phyloP scores from a whole-genome alignment of 306 rosid species.

The Phaseolus lunatus region DNA sequence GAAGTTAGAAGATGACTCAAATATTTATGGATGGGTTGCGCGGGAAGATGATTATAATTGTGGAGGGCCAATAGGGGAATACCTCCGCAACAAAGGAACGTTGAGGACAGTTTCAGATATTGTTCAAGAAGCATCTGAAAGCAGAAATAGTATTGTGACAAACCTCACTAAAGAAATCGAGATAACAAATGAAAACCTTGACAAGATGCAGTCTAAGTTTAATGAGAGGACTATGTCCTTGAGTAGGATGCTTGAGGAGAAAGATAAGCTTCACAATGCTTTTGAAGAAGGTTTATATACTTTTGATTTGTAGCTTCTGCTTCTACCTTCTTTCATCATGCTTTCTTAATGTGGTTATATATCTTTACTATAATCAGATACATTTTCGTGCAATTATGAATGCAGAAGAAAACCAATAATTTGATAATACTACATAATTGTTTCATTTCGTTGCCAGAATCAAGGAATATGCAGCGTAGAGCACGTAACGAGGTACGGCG shows the following conservation, averaged over 20 bases:
- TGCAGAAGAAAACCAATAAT: background rate
- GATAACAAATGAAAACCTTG: slow-evolving; percentile 70
- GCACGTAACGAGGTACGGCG: slow-evolving; percentile 70
- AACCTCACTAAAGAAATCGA: slow-evolving; percentile 74
- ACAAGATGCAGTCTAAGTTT: slow-evolving; percentile 67
- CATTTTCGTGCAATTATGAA: slow-evolving; percentile 8
- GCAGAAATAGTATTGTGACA: slow-evolving; percentile 67
- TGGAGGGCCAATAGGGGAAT: slow-evolving; percentile 76
- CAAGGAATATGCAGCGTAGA: slow-evolving; percentile 74
- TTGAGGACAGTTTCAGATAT: slow-evolving; percentile 81
- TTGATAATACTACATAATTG: slow-evolving; percentile 26
- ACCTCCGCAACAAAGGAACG: slow-evolving; percentile 78
- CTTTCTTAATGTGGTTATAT: background rate
- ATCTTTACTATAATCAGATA: slow-evolving; percentile 15
- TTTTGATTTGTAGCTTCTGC: slow-evolving; percentile 30
- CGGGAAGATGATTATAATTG: slow-evolving; percentile 76
- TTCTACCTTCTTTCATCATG: slow-evolving; percentile 33
- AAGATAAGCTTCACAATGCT: slow-evolving; percentile 74
- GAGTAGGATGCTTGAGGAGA: slow-evolving; percentile 85
- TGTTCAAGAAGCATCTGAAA: slow-evolving; percentile 75
- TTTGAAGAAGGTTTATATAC: slow-evolving; percentile 75
- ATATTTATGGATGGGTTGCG: slow-evolving; percentile 88
- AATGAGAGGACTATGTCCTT: slow-evolving; percentile 81
- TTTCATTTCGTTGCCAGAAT: slow-evolving; percentile 59
- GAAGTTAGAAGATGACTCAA: slow-evolving; percentile 50